These are phyloP conservation scores for Castanea sativa DNA, from an alignment of 306 rosid species.

Conservation along the genomic window DNA sequence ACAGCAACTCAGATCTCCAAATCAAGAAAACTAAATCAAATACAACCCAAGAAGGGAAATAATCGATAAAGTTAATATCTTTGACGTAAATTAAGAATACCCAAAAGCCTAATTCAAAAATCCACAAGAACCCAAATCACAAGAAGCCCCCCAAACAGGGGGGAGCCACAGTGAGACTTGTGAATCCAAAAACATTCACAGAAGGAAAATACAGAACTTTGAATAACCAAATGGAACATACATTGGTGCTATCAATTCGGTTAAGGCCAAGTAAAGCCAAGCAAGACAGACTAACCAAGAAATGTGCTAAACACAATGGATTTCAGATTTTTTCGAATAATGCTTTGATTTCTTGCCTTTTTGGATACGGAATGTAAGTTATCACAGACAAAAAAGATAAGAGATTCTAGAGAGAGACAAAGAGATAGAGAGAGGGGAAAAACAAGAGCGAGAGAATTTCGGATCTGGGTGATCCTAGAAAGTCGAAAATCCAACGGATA, in stretches of 20 bases:
- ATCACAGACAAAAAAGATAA: constrained; percentile 13
- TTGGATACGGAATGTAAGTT: constrained; percentile 21
- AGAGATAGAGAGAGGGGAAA: constrained; percentile 8
- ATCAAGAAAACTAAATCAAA: background rate
- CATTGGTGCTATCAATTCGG: constrained; percentile 14
- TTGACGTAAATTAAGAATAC: background rate
- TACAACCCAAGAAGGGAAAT: background rate
- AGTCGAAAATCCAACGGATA: constrained; percentile 25
- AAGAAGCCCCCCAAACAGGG: background rate
- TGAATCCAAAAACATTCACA: background rate
- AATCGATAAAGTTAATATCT: background rate
- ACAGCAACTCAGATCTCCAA: constrained; percentile 11
- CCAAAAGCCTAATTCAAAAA: constrained; percentile 1
- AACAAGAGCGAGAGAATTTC: constrained; percentile 7
- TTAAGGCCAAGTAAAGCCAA: constrained; percentile 18
- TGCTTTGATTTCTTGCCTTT: constrained; percentile 8
- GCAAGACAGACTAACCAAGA: constrained; percentile 11
- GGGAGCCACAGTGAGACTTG: background rate
- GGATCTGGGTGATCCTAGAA: constrained; percentile 42
- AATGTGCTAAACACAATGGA: background rate
- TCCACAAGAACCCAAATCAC: background rate
- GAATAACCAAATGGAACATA: constrained; percentile 10
- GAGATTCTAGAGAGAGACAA: constrained; percentile 26
- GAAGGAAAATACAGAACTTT: constrained; percentile 5
- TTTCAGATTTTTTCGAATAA: background rate